A percentile compares a stretch with the other conserved stretches of the same genome.
Conservation (phyloP, 306 rosid genomes). For the Parietaria judaica region DNA sequence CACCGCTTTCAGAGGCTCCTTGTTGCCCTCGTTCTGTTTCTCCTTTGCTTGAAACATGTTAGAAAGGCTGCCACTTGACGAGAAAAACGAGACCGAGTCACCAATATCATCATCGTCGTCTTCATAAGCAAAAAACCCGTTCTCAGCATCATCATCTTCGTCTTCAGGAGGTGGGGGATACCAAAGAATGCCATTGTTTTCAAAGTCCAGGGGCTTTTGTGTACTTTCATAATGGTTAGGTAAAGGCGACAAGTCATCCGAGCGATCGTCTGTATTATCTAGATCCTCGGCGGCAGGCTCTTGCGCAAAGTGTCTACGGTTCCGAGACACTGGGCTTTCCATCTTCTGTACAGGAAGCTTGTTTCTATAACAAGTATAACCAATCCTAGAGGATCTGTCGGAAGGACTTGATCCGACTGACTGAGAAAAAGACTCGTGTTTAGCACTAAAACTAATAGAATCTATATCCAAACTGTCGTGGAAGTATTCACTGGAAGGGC, state of each 20-base stretch:
- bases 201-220: conserved; percentile 78
- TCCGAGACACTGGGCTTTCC: conserved; percentile 34
- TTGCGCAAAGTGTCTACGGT: conserved; percentile 37
- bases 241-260: conserved; percentile 54
- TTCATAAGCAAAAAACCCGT: conserved; percentile 55
- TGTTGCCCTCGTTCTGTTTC: conserved; percentile 58
- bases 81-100: conserved; percentile 67
- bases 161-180: conserved; percentile 81
- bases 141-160: conserved; percentile 60
- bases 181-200: conserved; percentile 74
- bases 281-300: conserved; percentile 57
- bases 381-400: conserved; percentile 69
- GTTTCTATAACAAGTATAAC: conserved; percentile 45
- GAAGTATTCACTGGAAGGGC: conserved; percentile 67
- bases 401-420: conserved; percentile 65
- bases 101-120: conserved; percentile 92
- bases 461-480: conserved; percentile 59
- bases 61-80: conserved; percentile 67
- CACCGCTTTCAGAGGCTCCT: conserved; percentile 72
- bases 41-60: conserved; percentile 61
- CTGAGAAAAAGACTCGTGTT: conserved; percentile 45
- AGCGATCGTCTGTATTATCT: conserved; percentile 50
- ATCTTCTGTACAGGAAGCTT: conserved; percentile 55
- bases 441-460: conserved; percentile 71
- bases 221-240: conserved; percentile 37